phyloP scores from a whole-genome alignment of 768 basidiomycete species.

The Rhodotorula diobovata region DNA sequence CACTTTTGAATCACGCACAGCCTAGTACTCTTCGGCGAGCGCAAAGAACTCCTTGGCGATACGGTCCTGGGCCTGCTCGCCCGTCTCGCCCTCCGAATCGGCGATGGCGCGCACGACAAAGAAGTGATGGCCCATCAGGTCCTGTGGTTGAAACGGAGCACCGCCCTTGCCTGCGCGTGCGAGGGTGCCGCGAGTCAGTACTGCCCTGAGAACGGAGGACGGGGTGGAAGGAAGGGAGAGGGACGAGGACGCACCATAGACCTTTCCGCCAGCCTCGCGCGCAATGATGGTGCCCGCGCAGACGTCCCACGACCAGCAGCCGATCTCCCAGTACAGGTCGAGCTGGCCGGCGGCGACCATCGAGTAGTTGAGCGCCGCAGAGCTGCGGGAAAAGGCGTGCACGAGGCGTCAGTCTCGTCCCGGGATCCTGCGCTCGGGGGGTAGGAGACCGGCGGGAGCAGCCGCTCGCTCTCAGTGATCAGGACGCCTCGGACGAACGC shows the following conservation, averaged over 20 bases:
- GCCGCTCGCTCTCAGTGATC: neutral
- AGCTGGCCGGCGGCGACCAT: slow-evolving; percentile 73
- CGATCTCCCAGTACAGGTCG: slow-evolving; percentile 63
- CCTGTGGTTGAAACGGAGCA: slow-evolving; percentile 39
- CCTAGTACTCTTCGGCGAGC: slow-evolving; percentile 59
- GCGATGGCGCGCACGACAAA: slow-evolving; percentile 54
- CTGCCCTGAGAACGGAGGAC: neutral
- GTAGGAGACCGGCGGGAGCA: no score
- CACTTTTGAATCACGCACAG: no score
- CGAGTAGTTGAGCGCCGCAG: slow-evolving; percentile 70
- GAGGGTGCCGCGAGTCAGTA: neutral
- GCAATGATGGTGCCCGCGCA: slow-evolving; percentile 85
- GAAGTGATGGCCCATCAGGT: slow-evolving; percentile 47
- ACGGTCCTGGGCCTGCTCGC: slow-evolving; percentile 74
- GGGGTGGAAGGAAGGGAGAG: neutral
- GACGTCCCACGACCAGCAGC: slow-evolving; percentile 54
- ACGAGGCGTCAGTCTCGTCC: neutral
- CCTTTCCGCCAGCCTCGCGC: slow-evolving; percentile 76
- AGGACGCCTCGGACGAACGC: slow-evolving; percentile 44
- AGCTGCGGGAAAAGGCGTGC: slow-evolving; percentile 24
- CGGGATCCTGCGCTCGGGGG: no score
- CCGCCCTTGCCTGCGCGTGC: slow-evolving; percentile 16
- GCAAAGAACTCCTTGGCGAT: slow-evolving; percentile 80
- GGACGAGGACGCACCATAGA: slow-evolving; percentile 55
- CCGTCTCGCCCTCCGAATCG: slow-evolving; percentile 66